These are phyloP conservation scores for Hypoxylon lenormandii DNA, from an alignment of 495 filamentous ascomycete species.

Conservation along the genomic window DNA sequence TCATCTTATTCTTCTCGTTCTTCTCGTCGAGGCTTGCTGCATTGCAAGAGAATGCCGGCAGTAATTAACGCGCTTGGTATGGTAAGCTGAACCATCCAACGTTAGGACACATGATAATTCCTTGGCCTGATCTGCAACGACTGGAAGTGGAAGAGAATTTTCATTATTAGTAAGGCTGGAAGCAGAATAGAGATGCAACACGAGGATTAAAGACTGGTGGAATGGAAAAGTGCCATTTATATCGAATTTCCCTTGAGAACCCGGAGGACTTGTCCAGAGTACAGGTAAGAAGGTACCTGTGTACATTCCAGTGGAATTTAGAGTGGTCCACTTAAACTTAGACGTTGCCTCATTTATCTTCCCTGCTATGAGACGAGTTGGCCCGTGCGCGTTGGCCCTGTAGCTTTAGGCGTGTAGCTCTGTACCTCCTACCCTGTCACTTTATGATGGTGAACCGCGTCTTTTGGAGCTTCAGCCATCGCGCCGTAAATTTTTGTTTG, in stretches of 20 bases:
- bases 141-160: not conserved
- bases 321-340: no score
- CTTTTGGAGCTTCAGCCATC: conserved; percentile 33
- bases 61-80: conserved; percentile 3
- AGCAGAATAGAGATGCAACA: conserved; percentile 7
- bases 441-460: conserved; percentile 25
- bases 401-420: conserved; percentile 1
- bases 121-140: not conserved
- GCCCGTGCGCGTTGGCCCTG: conserved; percentile 13
- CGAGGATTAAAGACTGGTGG: conserved; percentile 3
- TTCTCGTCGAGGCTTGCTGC: conserved; percentile 2
- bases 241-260: conserved; percentile 36
- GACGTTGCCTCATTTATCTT: no score
- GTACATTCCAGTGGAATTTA: no score
- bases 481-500: conserved; percentile 37
- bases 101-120: conserved; percentile 7
- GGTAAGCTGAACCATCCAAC: conserved; percentile 4
- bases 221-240: conserved; percentile 37
- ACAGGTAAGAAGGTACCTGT: no score
- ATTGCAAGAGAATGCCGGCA: conserved; percentile 5
- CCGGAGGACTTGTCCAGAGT: conserved; percentile 33
- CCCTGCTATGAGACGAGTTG: not conserved
- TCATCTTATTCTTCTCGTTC: not conserved
- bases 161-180: conserved; percentile 29
- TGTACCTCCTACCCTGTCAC: not conserved